Percentiles rank a stretch among this genome's conserved stretches.
Conservation (phyloP, 1,284 basidiomycete genomes). For the Marasmius oreades region DNA sequence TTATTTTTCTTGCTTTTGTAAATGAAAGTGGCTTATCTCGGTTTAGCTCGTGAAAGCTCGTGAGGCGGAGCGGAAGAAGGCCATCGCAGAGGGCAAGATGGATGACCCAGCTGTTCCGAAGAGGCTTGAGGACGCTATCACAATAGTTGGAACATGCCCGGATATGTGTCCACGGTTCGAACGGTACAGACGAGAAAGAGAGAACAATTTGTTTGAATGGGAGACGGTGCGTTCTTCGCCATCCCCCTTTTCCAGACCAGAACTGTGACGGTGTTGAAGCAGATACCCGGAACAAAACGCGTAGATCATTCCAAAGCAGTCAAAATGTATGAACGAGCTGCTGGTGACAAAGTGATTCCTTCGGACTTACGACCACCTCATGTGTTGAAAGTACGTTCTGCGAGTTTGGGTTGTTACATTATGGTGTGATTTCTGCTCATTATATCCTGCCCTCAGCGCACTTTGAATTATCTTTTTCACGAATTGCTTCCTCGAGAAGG, state of each 20-base stretch:
- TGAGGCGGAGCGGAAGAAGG: slow-evolving; percentile 69
- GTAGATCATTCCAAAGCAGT: slow-evolving; percentile 88
- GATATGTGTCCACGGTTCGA: slow-evolving; percentile 97
- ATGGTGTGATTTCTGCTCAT: slow-evolving; percentile 8
- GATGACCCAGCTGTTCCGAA: slow-evolving; percentile 79
- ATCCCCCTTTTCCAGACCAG: not conserved
- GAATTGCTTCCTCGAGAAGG: slow-evolving; percentile 69
- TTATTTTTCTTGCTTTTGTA: slow-evolving; percentile 3
- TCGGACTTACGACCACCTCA: slow-evolving; percentile 89
- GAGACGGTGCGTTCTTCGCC: slow-evolving; percentile 65
- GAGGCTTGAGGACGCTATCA: slow-evolving; percentile 83
- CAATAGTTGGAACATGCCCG: slow-evolving; percentile 86
- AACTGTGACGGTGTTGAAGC: slow-evolving; percentile 37
- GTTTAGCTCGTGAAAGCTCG: slow-evolving; percentile 67
- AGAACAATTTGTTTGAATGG: slow-evolving; percentile 85
- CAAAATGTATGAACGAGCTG: slow-evolving; percentile 93
- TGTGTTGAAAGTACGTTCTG: slow-evolving; percentile 68
- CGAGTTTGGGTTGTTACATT: no score
- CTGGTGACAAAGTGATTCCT: slow-evolving; percentile 88
- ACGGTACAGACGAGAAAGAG: slow-evolving; percentile 85
- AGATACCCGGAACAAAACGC: slow-evolving; percentile 72
- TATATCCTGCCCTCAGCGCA: slow-evolving; percentile 47
- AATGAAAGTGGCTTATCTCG: slow-evolving; percentile 20
- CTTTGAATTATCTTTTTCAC: slow-evolving; percentile 91
- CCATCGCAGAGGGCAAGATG: slow-evolving; percentile 85